Evolutionary conservation across 257 asterid species (phyloP).

Genomic region (Nicotiana knightiana): DNA sequence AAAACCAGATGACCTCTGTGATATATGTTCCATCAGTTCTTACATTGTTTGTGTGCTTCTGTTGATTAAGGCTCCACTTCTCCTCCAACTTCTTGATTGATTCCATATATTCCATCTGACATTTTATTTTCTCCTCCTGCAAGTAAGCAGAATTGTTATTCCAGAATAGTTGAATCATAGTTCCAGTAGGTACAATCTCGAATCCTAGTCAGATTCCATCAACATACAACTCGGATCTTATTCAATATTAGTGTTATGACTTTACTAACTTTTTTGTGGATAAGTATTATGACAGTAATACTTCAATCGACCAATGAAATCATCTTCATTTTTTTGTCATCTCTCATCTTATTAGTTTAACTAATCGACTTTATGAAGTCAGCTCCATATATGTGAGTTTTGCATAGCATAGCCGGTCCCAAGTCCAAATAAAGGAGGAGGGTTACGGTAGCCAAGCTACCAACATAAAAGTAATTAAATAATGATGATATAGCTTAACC

Average conservation of each 20-base stretch:
- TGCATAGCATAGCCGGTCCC: not conserved
- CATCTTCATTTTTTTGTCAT: not conserved
- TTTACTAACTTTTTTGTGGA: not conserved
- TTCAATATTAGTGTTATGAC: not conserved
- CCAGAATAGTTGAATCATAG: not conserved
- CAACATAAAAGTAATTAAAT: not conserved
- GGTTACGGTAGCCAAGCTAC: not conserved
- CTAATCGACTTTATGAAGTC: not conserved
- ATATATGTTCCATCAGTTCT: slow-evolving; percentile 11
- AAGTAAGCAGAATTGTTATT: not conserved
- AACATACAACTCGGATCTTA: not conserved
- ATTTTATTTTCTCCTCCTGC: slow-evolving; percentile 93
- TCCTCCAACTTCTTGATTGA: slow-evolving; percentile 97
- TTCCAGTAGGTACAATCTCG: slow-evolving; percentile 2
- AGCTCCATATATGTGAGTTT: not conserved
- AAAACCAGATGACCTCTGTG: slow-evolving; percentile 51
- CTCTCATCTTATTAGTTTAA: not conserved
- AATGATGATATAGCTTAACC: not conserved
- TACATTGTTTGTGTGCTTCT: slow-evolving; percentile 51
- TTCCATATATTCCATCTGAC: slow-evolving; percentile 97
- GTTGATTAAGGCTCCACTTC: slow-evolving; percentile 81
- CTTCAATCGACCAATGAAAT: not conserved
- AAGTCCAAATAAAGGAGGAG: not conserved
- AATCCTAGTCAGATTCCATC: not conserved
- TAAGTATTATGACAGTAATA: not conserved